phyloP scores from a whole-genome alignment of 176 grass and related monocot species.

The Aegilops longissima region DNA sequence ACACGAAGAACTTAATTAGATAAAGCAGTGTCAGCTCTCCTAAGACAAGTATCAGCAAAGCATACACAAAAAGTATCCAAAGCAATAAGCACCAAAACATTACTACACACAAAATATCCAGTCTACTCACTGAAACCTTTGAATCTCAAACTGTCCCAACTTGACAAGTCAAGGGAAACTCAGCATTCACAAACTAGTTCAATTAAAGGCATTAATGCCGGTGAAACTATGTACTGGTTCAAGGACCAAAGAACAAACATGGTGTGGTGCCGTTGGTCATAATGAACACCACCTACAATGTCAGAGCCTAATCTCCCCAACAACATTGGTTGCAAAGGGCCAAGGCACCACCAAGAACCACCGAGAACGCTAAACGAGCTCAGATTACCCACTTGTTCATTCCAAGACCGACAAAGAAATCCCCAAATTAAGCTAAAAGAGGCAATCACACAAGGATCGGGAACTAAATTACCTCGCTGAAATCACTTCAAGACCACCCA shows the following conservation, averaged over 20 bases:
- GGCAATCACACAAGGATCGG: too few relatives aligned
- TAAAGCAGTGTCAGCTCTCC: background rate
- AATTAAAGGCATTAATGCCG: background rate
- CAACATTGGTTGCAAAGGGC: background rate
- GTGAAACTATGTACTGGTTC: background rate
- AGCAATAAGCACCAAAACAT: background rate
- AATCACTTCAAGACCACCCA: too few relatives aligned
- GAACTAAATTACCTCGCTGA: too few relatives aligned
- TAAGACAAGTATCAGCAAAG: background rate
- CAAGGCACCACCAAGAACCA: background rate
- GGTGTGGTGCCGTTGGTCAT: background rate
- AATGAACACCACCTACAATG: background rate
- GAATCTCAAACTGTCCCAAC: background rate
- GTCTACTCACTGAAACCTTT: too few relatives aligned
- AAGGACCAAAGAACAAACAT: background rate
- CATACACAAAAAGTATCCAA: background rate
- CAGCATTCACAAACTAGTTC: constrained; percentile 1
- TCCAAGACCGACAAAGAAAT: constrained; percentile 25
- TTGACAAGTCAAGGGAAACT: background rate
- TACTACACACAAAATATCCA: background rate
- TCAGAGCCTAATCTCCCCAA: background rate
- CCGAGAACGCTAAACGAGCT: constrained; percentile 4
- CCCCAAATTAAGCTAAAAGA: too few relatives aligned
- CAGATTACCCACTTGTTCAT: background rate
- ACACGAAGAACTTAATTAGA: background rate